phyloP scores from a whole-genome alignment of 768 basidiomycete species.

The Tulasnella sp. region DNA sequence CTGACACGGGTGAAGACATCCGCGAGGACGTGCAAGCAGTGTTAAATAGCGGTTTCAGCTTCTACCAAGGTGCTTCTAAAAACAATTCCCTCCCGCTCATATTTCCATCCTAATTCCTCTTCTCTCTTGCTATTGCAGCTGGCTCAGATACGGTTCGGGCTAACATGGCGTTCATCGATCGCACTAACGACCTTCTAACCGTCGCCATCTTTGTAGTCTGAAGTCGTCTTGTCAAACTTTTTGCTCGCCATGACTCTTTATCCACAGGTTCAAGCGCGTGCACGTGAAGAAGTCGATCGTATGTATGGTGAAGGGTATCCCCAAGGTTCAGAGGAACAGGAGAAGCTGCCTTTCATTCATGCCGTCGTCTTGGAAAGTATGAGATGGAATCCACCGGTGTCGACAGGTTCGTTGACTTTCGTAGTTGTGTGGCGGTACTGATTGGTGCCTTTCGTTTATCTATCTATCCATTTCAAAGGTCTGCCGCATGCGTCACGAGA shows the following conservation, averaged over 20 bases:
- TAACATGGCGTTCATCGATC: neutral
- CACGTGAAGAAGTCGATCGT: conserved; percentile 20
- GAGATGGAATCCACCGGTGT: neutral
- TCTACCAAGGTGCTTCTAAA: neutral
- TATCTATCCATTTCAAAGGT: neutral
- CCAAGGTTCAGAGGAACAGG: conserved; percentile 9
- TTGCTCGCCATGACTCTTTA: conserved; percentile 30
- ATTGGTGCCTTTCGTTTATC: neutral
- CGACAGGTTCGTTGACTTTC: neutral
- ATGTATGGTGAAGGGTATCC: conserved; percentile 1
- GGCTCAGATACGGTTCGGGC: neutral
- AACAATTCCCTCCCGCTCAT: too few species aligned
- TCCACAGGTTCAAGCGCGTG: conserved; percentile 16
- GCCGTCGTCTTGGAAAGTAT: conserved; percentile 14
- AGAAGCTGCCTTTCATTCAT: conserved; percentile 17
- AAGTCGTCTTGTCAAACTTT: conserved; percentile 10
- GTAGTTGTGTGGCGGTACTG: too few species aligned
- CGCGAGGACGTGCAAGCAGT: neutral
- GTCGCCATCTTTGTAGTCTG: neutral
- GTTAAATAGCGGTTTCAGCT: neutral
- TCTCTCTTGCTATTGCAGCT: neutral
- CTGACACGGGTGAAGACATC: neutral
- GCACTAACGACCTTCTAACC: neutral
- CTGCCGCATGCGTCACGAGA: neutral
- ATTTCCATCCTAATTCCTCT: neutral